Percentiles rank a stretch among this genome's conserved stretches.
Conservation (phyloP, 352 stramenopile genomes). For the Globisporangium acanthophoron region DNA sequence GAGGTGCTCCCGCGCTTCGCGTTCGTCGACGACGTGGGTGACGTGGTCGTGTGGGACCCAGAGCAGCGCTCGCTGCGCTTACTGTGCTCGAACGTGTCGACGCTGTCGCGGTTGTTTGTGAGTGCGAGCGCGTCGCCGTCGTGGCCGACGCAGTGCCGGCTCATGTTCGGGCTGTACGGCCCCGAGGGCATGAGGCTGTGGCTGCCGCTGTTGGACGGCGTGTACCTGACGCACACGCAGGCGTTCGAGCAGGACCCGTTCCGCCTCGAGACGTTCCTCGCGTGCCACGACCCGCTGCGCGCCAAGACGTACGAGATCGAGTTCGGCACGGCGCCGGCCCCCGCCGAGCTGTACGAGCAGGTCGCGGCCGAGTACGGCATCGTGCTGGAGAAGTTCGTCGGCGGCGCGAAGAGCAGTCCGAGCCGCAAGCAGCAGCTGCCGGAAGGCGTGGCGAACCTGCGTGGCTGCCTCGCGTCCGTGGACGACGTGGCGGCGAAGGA, state of each 20-base stretch:
- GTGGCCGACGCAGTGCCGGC: conserved; percentile 57
- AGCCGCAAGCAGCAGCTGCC: too few species aligned
- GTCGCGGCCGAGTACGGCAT: conserved; percentile 72
- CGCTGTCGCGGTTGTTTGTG: conserved; percentile 48
- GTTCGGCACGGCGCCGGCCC: conserved; percentile 57
- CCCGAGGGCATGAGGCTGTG: conserved; percentile 68
- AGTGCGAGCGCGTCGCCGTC: conserved; percentile 25
- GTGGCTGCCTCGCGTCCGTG: conserved; percentile 51
- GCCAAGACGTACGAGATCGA: conserved; percentile 79
- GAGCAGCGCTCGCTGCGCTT: conserved; percentile 61
- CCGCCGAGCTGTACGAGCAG: conserved; percentile 64
- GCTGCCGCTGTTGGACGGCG: conserved; percentile 74
- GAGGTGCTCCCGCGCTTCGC: conserved; percentile 66
- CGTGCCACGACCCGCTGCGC: conserved; percentile 75
- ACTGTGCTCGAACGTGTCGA: conserved; percentile 65
- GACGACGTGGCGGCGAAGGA: conserved; percentile 56
- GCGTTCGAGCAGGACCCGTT: conserved; percentile 48
- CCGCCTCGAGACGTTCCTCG: conserved; percentile 60
- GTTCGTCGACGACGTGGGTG: conserved; percentile 40
- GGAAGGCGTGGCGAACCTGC: conserved; percentile 22
- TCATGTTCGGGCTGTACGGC: conserved; percentile 72
- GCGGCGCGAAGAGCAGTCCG: too few species aligned
- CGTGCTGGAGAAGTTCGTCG: conserved; percentile 33
- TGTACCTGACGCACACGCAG: conserved; percentile 54
- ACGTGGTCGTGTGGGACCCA: conserved; percentile 77